Evolutionary conservation across 176 grass and related monocot genomes (phyloP).

Genomic region (Pontederia paniculata): DNA sequence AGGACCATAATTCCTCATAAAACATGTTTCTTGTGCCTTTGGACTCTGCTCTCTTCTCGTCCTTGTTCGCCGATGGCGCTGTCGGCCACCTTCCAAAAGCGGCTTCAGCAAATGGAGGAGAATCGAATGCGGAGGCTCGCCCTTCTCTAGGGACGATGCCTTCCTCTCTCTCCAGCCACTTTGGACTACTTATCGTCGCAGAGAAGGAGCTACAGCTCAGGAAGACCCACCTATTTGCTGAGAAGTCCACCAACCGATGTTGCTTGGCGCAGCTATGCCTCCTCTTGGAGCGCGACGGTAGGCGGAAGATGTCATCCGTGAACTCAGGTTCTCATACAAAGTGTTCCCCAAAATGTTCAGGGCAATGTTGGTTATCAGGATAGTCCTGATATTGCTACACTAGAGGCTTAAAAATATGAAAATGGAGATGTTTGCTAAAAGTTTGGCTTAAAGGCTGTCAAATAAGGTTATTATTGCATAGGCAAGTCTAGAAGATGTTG

Average conservation of each 20-base stretch:
- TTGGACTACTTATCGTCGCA: constrained; percentile 8
- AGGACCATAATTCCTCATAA: too few relatives aligned
- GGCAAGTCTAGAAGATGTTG: constrained; percentile 64
- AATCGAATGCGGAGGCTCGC: constrained; percentile 52
- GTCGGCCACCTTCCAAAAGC: constrained; percentile 57
- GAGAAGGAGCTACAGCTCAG: constrained; percentile 66
- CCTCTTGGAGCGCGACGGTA: constrained; percentile 49
- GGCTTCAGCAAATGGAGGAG: constrained; percentile 73
- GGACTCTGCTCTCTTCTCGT: too few relatives aligned
- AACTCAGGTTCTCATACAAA: constrained; percentile 25
- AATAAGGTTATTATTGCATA: constrained; percentile 52
- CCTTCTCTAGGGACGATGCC: constrained; percentile 37
- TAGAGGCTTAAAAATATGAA: constrained; percentile 59
- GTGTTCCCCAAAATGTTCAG: constrained; percentile 7
- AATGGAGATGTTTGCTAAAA: constrained; percentile 52
- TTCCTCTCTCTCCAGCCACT: background rate
- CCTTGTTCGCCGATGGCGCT: constrained; percentile 35
- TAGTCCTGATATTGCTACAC: constrained; percentile 34
- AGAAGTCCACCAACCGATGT: constrained; percentile 32
- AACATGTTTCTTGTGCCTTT: too few relatives aligned
- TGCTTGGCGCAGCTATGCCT: constrained; percentile 47
- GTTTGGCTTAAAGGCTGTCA: constrained; percentile 32
- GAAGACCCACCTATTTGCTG: constrained; percentile 37
- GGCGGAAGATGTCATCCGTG: constrained; percentile 20
- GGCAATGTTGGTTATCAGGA: constrained; percentile 28